Evolutionary conservation across 2,329 filamentous ascomycete genomes (phyloP).

Genomic region (Xylariales sp.): DNA sequence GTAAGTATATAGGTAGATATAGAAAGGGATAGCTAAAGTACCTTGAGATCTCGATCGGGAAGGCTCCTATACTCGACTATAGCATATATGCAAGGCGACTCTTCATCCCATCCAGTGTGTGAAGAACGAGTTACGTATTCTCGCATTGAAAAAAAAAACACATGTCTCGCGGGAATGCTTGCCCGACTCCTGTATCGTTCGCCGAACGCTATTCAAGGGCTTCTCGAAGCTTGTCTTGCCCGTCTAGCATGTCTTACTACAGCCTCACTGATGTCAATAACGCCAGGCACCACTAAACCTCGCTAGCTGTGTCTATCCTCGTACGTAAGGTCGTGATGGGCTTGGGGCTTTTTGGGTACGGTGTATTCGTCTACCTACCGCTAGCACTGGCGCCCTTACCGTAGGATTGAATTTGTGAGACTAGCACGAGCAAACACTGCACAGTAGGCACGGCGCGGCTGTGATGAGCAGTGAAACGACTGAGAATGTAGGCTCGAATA

Average conservation of each 20-base stretch:
- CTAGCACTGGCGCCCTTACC: slow-evolving; percentile 1
- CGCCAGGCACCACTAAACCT: slow-evolving; percentile 5
- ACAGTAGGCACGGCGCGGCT: background rate
- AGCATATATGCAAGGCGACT: slow-evolving; percentile 29
- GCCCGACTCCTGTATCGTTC: slow-evolving; percentile 16
- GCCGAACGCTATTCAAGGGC: slow-evolving; percentile 17
- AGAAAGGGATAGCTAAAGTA: slow-evolving; percentile 3
- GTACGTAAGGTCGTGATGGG: slow-evolving; percentile 16
- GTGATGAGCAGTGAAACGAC: background rate
- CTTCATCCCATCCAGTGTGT: slow-evolving; percentile 15
- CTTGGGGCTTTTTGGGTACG: background rate
- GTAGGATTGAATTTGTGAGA: background rate
- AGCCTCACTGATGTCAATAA: slow-evolving; percentile 27
- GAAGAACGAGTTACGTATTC: slow-evolving; percentile 10
- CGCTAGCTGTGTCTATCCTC: slow-evolving; percentile 17
- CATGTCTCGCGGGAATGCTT: slow-evolving; percentile 17
- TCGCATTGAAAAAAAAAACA: slow-evolving; percentile 12
- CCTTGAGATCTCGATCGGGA: slow-evolving; percentile 23
- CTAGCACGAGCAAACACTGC: background rate
- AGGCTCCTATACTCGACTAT: slow-evolving; percentile 18
- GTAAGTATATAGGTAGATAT: background rate
- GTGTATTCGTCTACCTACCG: background rate
- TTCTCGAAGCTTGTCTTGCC: slow-evolving; percentile 36
- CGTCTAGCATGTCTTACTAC: slow-evolving; percentile 18
- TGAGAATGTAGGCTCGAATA: slow-evolving; percentile 19